phyloP scores from a whole-genome alignment of 2,329 filamentous ascomycete genomes.

The Apiospora arundinis region DNA sequence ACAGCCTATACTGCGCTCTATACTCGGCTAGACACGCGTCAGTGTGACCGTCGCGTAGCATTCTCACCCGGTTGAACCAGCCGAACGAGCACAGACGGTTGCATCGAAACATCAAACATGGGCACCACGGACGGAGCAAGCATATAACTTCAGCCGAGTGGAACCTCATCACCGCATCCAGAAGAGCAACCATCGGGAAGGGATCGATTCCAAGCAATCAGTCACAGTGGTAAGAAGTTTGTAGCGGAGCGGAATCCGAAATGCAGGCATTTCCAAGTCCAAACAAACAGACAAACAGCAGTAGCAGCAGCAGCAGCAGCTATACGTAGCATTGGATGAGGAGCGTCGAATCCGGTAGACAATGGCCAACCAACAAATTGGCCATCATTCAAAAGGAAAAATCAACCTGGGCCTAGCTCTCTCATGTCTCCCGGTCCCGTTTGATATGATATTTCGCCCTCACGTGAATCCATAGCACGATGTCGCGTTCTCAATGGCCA shows the following conservation, averaged over 20 bases:
- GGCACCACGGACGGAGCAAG: neutral
- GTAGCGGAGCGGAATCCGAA: neutral
- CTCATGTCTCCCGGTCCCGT: neutral
- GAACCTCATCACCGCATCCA: neutral
- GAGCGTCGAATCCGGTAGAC: neutral
- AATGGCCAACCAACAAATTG: neutral
- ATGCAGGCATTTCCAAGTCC: neutral
- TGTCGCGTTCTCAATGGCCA: constrained; percentile 35
- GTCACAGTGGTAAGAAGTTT: neutral
- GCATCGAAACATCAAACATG: neutral
- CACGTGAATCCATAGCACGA: constrained; percentile 27
- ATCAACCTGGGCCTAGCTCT: neutral
- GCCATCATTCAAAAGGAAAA: neutral
- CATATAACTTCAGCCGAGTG: constrained; percentile 11
- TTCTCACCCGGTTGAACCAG: constrained; percentile 1
- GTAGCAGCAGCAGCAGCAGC: too few species aligned
- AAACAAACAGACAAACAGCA: too few species aligned
- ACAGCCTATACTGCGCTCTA: constrained; percentile 1
- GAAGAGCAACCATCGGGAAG: neutral
- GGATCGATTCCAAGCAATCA: neutral
- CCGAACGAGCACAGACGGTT: constrained; percentile 6
- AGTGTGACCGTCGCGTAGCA: neutral
- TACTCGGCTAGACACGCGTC: constrained; percentile 9
- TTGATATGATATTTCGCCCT: constrained; percentile 22
- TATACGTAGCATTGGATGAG: neutral